Conservation (phyloP, 305 asterid species). For the Fraxinus greggii region DNA sequence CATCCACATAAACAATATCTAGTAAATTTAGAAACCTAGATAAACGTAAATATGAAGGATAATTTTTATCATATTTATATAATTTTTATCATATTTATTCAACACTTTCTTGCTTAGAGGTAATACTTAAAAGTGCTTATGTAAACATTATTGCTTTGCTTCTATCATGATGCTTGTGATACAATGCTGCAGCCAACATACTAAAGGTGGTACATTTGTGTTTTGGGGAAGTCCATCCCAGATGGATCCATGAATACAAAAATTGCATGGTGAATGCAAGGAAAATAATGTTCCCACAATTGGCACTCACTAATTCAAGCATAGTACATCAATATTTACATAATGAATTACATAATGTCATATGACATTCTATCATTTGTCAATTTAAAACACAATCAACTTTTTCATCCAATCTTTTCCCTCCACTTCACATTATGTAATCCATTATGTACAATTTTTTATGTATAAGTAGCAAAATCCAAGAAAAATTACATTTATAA, state of each 20-base stretch:
- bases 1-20: no score
- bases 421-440: background rate
- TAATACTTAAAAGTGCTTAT: no score
- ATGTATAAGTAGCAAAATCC: background rate
- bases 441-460: background rate
- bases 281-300: background rate
- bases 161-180: no score
- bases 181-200: background rate
- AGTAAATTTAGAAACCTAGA: no score
- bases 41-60: no score
- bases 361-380: no score
- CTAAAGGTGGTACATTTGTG: background rate
- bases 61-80: no score
- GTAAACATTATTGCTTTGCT: background rate
- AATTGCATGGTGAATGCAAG: background rate
- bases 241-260: background rate
- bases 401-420: background rate
- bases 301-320: background rate
- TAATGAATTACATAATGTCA: background rate
- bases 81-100: no score
- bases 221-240: background rate
- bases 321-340: background rate
- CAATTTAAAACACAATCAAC: background rate
- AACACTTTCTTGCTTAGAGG: background rate
- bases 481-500: constrained; percentile 19